Percentiles rank a stretch among this genome's conserved stretches.
phyloP scores from a whole-genome alignment of 1,284 basidiomycete genomes.

The Sanghuangporus sanghuang region DNA sequence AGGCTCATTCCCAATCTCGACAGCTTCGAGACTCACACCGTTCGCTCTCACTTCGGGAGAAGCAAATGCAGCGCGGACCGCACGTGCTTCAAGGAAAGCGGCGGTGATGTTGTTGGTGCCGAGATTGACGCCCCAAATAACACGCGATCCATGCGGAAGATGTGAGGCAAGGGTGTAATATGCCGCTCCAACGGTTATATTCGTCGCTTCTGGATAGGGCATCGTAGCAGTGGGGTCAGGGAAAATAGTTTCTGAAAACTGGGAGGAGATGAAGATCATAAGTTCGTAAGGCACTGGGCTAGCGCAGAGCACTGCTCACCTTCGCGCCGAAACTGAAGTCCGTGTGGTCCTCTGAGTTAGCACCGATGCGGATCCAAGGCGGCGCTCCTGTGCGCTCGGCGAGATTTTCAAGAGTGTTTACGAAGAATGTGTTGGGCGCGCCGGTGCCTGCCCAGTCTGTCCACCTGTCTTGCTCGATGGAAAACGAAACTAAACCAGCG shows the following conservation, averaged over 20 bases:
- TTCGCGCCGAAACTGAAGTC: slow-evolving; percentile 16
- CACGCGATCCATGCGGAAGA: slow-evolving; percentile 50
- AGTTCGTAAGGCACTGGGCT: not conserved
- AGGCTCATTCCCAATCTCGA: slow-evolving; percentile 55
- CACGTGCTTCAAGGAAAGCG: slow-evolving; percentile 50
- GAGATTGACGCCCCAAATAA: slow-evolving; percentile 71
- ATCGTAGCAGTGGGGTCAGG: slow-evolving; percentile 41
- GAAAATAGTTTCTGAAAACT: slow-evolving; percentile 42
- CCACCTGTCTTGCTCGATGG: slow-evolving; percentile 18
- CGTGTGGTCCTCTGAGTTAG: slow-evolving; percentile 22
- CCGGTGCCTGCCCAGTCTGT: slow-evolving; percentile 14
- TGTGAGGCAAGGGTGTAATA: slow-evolving; percentile 53
- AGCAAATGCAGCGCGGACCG: slow-evolving; percentile 50
- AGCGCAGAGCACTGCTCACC: not conserved
- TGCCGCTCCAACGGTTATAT: slow-evolving; percentile 51
- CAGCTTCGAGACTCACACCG: slow-evolving; percentile 46
- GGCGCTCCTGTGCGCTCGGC: slow-evolving; percentile 17
- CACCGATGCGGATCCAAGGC: slow-evolving; percentile 22
- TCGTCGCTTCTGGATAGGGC: slow-evolving; percentile 60
- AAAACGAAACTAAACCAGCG: slow-evolving; percentile 12
- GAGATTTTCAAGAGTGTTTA: slow-evolving; percentile 22
- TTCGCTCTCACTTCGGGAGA: slow-evolving; percentile 36
- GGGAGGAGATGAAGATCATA: not conserved
- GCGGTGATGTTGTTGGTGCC: slow-evolving; percentile 52
- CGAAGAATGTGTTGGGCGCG: slow-evolving; percentile 10